These are phyloP conservation scores for Scheffersomyces quercinus DNA, from an alignment of 1,139 yeast species.

Conservation along the genomic window DNA sequence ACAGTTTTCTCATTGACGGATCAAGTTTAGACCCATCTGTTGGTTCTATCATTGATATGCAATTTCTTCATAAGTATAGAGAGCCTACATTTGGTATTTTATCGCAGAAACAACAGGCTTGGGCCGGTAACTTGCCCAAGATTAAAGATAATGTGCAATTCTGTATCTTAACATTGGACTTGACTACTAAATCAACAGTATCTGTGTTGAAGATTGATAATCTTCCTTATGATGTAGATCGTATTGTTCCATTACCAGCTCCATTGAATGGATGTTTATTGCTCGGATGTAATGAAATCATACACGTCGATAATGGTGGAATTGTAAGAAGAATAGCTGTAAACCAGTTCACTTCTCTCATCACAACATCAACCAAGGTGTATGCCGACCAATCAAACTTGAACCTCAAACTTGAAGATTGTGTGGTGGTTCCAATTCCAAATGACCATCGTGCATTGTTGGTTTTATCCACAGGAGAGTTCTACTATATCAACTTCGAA, in stretches of 20 bases:
- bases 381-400: conserved; percentile 55
- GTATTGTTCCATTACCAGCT: conserved; percentile 59
- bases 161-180: conserved; percentile 65
- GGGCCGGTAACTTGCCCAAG: conserved; percentile 73
- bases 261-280: conserved; percentile 75
- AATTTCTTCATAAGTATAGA: conserved; percentile 67
- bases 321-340: conserved; percentile 66
- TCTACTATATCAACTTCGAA: conserved; percentile 54
- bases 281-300: conserved; percentile 73
- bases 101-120: conserved; percentile 61
- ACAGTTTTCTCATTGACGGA: conserved; percentile 61
- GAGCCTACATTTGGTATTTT: conserved; percentile 81
- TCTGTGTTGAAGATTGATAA: conserved; percentile 62
- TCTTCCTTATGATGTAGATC: conserved; percentile 75
- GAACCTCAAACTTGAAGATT: conserved; percentile 59
- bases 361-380: conserved; percentile 50
- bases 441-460: conserved; percentile 54
- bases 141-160: conserved; percentile 64
- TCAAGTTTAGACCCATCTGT: conserved; percentile 57
- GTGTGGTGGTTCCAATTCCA: conserved; percentile 48
- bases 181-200: conserved; percentile 62
- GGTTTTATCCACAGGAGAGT: conserved; percentile 51
- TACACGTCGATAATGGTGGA: conserved; percentile 85
- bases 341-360: conserved; percentile 53
- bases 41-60: conserved; percentile 62